Percentiles rank a stretch among this genome's conserved stretches.
These are phyloP conservation scores for Dipteronia dyeriana DNA, from an alignment of 345 rosid genomes.

Conservation along the genomic window DNA sequence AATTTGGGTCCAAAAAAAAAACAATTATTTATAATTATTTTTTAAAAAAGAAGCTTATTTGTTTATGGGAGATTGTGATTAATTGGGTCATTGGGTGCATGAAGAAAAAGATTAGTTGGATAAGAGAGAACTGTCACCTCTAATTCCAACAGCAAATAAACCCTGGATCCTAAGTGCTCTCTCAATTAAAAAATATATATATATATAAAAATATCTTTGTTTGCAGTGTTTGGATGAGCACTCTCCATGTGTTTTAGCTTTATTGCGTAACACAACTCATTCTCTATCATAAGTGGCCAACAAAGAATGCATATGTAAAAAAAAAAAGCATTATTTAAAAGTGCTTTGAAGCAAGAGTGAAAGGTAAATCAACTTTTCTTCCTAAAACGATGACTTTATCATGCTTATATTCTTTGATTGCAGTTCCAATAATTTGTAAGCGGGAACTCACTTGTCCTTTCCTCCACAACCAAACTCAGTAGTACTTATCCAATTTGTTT, in stretches of 20 bases:
- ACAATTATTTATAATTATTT: too few relatives aligned
- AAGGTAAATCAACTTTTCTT: conserved; percentile 14
- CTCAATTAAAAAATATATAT: too few relatives aligned
- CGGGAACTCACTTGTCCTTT: background rate
- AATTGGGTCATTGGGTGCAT: too few relatives aligned
- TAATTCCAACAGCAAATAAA: conserved; percentile 12
- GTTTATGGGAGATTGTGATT: too few relatives aligned
- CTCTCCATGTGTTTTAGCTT: conserved; percentile 1
- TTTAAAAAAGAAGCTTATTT: too few relatives aligned
- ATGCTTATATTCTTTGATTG: background rate
- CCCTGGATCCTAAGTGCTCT: background rate
- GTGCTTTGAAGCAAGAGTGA: background rate
- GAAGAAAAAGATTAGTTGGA: too few relatives aligned
- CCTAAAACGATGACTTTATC: background rate
- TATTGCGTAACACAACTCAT: background rate
- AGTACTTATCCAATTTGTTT: background rate
- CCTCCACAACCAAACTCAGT: background rate
- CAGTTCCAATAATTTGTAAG: conserved; percentile 19
- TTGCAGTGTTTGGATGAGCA: background rate
- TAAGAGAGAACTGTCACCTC: conserved; percentile 7
- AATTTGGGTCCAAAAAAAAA: too few relatives aligned
- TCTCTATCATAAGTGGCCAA: conserved; percentile 12
- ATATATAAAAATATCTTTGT: background rate
- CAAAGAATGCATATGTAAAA: conserved; percentile 9
- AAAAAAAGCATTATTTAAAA: background rate